Conservation (phyloP, 768 basidiomycete genomes). For the Mrakia frigida region DNA sequence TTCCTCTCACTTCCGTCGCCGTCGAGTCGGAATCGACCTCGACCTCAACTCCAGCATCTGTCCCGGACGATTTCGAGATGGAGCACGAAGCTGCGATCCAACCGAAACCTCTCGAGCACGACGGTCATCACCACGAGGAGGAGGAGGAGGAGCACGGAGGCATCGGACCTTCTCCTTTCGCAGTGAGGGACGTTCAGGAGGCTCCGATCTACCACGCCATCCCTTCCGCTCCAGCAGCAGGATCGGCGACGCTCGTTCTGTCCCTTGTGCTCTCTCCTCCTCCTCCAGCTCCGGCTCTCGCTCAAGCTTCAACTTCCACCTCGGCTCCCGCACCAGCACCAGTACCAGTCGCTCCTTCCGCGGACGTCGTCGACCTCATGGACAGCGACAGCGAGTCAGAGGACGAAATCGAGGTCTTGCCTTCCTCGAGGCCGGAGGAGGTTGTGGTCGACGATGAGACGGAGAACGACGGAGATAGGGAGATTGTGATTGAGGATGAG, state of each 20-base stretch:
- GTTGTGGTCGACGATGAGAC: background rate
- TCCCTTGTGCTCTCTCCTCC: too few relatives aligned
- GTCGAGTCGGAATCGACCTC: background rate
- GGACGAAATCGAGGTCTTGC: too few relatives aligned
- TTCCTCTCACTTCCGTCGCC: background rate
- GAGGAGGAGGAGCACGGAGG: background rate
- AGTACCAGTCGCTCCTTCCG: too few relatives aligned
- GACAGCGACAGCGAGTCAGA: too few relatives aligned
- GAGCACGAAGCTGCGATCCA: constrained; percentile 23
- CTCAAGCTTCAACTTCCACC: too few relatives aligned
- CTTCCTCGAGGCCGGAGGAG: background rate
- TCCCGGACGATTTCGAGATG: background rate
- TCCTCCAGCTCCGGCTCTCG: too few relatives aligned
- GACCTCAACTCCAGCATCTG: background rate
- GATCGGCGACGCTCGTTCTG: background rate
- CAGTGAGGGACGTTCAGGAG: background rate
- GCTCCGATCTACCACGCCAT: background rate
- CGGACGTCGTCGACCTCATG: too few relatives aligned
- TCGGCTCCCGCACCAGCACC: too few relatives aligned
- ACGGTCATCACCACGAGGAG: background rate
- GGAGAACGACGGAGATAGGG: background rate
- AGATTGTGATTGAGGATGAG: background rate
- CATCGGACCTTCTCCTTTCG: background rate
- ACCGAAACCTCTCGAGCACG: background rate
- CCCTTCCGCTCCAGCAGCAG: background rate